phyloP scores from a whole-genome alignment of 1,284 basidiomycete genomes.

The Heterobasidion occidentale region DNA sequence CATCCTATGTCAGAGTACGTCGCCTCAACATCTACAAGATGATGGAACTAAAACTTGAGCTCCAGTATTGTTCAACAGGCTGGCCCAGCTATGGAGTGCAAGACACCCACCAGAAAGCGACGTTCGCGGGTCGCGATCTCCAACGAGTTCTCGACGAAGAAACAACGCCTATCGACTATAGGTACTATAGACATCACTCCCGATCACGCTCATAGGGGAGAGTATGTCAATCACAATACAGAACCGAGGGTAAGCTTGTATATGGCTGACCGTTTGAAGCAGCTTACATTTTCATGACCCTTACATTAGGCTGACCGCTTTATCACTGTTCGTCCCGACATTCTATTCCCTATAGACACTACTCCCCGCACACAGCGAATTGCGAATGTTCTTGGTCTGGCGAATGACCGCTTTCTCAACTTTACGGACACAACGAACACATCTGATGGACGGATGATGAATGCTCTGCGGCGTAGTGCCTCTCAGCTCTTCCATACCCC shows the following conservation, averaged over 20 bases:
- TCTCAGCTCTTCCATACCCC: slow-evolving; percentile 29
- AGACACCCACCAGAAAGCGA: slow-evolving; percentile 12
- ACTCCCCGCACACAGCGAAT: slow-evolving; percentile 42
- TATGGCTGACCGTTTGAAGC: not conserved
- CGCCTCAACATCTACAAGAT: not conserved
- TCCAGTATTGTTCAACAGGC: not conserved
- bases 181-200: slow-evolving; percentile 12
- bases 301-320: slow-evolving; percentile 36
- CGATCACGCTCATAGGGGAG: not conserved
- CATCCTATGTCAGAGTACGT: not conserved
- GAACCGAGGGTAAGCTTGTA: slow-evolving; percentile 1
- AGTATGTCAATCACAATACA: not conserved
- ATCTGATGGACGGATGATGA: slow-evolving; percentile 24
- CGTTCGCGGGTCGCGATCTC: slow-evolving; percentile 18
- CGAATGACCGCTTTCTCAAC: slow-evolving; percentile 35
- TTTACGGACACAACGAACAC: slow-evolving; percentile 24
- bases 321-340: slow-evolving; percentile 29
- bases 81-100: slow-evolving; percentile 4
- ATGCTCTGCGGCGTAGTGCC: slow-evolving; percentile 27
- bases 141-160: slow-evolving; percentile 26
- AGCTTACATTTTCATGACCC: not conserved
- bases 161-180: slow-evolving; percentile 19
- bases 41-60: no score
- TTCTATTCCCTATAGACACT: slow-evolving; percentile 31
- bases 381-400: slow-evolving; percentile 36